These are phyloP conservation scores for Diplodia sapinea DNA, from an alignment of 2,329 filamentous ascomycete genomes.

Conservation along the genomic window DNA sequence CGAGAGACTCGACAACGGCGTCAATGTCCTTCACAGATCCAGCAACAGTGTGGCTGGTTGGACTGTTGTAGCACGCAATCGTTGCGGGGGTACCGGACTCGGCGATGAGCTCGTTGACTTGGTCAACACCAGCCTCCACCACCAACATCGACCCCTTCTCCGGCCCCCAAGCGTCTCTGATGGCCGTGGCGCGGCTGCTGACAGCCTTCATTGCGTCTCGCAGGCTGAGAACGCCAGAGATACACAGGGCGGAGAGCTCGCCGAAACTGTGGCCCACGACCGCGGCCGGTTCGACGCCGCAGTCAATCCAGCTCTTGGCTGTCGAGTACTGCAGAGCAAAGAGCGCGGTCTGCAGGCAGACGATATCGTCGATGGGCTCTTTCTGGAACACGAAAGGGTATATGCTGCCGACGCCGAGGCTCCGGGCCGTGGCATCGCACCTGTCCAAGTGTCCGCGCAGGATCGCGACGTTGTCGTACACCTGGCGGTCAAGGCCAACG, in stretches of 20 bases:
- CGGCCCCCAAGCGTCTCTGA: slow-evolving; percentile 35
- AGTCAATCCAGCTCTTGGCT: slow-evolving; percentile 40
- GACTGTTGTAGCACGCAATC: slow-evolving; percentile 35
- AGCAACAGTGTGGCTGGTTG: slow-evolving; percentile 33
- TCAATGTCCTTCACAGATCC: slow-evolving; percentile 31
- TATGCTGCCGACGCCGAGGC: slow-evolving; percentile 32
- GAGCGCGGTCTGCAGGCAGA: slow-evolving; percentile 39
- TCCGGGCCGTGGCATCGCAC: slow-evolving; percentile 11
- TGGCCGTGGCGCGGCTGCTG: slow-evolving; percentile 7
- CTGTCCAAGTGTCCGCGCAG: slow-evolving; percentile 36
- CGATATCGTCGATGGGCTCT: slow-evolving; percentile 33
- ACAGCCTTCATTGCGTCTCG: slow-evolving; percentile 18
- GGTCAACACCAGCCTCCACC: slow-evolving; percentile 22
- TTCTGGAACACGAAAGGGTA: slow-evolving; percentile 36
- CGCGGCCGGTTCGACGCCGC: slow-evolving; percentile 32
- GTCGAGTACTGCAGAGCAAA: slow-evolving; percentile 44
- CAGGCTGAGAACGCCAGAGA: slow-evolving; percentile 21
- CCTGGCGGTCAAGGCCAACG: slow-evolving; percentile 25
- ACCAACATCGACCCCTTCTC: slow-evolving; percentile 39
- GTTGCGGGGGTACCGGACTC: neutral
- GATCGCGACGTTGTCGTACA: slow-evolving; percentile 32
- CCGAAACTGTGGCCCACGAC: slow-evolving; percentile 34
- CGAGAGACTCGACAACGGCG: neutral
- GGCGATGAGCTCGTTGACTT: neutral
- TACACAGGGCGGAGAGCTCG: slow-evolving; percentile 24